Percentiles rank a stretch among this genome's conserved stretches.
phyloP scores from a whole-genome alignment of 2,329 filamentous ascomycete species.

The Fusarium robinianum region DNA sequence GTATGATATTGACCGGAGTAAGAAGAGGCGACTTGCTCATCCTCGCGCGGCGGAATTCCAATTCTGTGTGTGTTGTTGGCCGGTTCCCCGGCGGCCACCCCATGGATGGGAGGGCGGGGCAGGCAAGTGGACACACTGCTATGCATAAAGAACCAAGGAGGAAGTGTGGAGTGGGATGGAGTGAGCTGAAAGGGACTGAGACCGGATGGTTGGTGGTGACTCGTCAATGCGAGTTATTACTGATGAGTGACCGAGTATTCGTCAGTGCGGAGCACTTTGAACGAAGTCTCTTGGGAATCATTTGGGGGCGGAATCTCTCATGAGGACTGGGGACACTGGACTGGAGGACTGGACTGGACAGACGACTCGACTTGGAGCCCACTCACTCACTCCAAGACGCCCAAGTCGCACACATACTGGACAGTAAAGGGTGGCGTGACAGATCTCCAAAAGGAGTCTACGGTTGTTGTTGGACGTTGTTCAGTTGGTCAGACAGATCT shows the following conservation, averaged over 20 bases:
- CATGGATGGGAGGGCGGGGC: conserved; percentile 26
- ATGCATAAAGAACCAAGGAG: conserved; percentile 23
- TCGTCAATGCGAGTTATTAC: conserved; percentile 6
- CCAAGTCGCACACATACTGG: too few relatives aligned
- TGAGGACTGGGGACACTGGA: too few relatives aligned
- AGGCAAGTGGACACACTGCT: conserved; percentile 12
- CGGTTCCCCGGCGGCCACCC: conserved; percentile 16
- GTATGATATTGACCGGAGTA: conserved; percentile 20
- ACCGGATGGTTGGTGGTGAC: too few relatives aligned
- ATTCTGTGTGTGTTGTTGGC: conserved; percentile 21
- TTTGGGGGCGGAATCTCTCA: too few relatives aligned
- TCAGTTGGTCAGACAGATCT: conserved; percentile 32
- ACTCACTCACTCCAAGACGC: too few relatives aligned
- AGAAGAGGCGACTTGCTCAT: conserved; percentile 24
- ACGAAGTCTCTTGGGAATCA: too few relatives aligned
- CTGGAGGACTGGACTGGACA: too few relatives aligned
- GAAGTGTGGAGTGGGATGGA: conserved; percentile 33
- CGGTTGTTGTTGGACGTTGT: too few relatives aligned
- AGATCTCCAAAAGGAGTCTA: too few relatives aligned
- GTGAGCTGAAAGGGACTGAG: conserved; percentile 37
- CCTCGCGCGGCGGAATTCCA: conserved; percentile 10
- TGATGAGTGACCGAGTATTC: conserved; percentile 11
- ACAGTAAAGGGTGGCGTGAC: too few relatives aligned
- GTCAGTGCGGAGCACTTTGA: too few relatives aligned
- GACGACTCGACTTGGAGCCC: too few relatives aligned